Evolutionary conservation across 2,329 filamentous ascomycete species (phyloP).

Genomic region (Dactylellina cionopaga): DNA sequence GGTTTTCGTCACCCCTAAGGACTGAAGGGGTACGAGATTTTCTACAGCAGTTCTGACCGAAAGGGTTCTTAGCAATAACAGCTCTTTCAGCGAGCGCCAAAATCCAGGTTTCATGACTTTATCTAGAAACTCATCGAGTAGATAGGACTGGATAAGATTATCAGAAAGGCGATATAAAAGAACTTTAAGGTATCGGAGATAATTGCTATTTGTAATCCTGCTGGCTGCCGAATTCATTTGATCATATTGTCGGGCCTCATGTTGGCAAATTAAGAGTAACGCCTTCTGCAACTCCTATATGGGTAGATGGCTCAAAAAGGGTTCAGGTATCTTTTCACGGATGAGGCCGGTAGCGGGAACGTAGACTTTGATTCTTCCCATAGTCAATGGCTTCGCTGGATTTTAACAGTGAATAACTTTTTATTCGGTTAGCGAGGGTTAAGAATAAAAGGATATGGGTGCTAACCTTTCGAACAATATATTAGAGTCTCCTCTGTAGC

Average conservation of each 20-base stretch:
- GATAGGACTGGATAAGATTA: not conserved
- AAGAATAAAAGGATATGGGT: not conserved
- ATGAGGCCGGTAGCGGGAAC: not conserved
- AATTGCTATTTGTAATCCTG: not conserved
- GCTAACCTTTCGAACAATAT: not conserved
- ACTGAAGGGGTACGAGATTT: not conserved
- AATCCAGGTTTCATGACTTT: not conserved
- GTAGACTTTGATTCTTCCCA: not conserved
- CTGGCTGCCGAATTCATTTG: not conserved
- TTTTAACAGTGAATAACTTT: not conserved
- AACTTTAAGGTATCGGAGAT: not conserved
- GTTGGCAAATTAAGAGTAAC: not conserved
- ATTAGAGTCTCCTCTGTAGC: not conserved
- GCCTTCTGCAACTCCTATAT: not conserved
- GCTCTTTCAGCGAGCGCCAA: not conserved
- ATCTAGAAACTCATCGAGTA: not conserved
- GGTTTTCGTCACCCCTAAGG: not conserved
- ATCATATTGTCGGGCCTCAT: not conserved
- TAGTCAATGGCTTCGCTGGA: not conserved
- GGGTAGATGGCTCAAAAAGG: not conserved
- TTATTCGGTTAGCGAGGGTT: not conserved
- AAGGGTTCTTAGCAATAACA: not conserved
- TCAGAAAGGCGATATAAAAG: constrained; percentile 9
- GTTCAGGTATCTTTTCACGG: not conserved
- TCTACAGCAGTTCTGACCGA: not conserved